Conservation (phyloP, 176 grass and related monocot species). For the Poa pratensis region DNA sequence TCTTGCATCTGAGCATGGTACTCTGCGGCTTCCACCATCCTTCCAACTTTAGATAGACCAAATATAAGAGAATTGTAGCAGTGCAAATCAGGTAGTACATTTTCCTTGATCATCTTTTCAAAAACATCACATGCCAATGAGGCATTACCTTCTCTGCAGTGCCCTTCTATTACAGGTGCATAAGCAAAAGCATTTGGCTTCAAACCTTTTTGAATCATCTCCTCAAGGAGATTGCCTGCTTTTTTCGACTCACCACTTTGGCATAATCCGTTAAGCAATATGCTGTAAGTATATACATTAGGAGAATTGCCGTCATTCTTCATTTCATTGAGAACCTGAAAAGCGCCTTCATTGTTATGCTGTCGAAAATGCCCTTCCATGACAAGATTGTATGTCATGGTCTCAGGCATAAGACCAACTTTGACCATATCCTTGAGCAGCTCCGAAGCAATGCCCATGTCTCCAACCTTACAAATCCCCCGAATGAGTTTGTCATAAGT, state of each 20-base stretch:
- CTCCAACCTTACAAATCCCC: constrained; percentile 58
- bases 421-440: constrained; percentile 60
- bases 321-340: constrained; percentile 65
- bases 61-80: constrained; percentile 78
- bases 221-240: constrained; percentile 54
- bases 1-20: constrained; percentile 65
- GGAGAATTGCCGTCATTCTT: constrained; percentile 44
- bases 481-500: constrained; percentile 67
- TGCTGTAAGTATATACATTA: constrained; percentile 68
- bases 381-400: constrained; percentile 57
- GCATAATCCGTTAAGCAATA: constrained; percentile 67
- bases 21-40: constrained; percentile 61
- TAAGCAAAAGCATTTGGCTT: constrained; percentile 65
- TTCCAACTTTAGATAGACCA: constrained; percentile 66
- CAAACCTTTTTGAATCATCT: constrained; percentile 68
- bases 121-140: constrained; percentile 61
- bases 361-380: constrained; percentile 61
- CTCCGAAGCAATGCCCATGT: constrained; percentile 50
- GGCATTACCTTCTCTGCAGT: constrained; percentile 62
- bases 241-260: constrained; percentile 47
- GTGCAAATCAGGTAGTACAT: constrained; percentile 66
- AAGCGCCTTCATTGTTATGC: constrained; percentile 43
- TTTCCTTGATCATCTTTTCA: constrained; percentile 54
- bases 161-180: constrained; percentile 67
- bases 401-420: constrained; percentile 55